A percentile compares a stretch with the other conserved stretches of the same genome.
Conservation (phyloP, 345 rosid genomes). For the Excoecaria cochinchinensis region DNA sequence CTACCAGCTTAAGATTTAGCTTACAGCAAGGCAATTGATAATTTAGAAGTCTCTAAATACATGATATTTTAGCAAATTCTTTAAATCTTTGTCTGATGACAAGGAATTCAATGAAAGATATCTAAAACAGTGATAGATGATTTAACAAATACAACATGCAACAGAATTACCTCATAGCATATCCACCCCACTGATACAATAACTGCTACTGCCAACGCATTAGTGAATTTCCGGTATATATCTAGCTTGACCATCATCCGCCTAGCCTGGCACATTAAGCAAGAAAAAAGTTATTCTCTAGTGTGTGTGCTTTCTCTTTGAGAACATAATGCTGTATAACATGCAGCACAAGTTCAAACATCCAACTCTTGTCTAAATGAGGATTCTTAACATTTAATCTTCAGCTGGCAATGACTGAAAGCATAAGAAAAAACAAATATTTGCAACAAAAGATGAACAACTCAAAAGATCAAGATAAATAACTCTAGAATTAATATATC, state of each 20-base stretch:
- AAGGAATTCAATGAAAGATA: neutral
- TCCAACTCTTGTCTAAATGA: too few species aligned
- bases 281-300: conserved; percentile 2
- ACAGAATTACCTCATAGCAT: conserved; percentile 79
- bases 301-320: neutral
- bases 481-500: too few species aligned
- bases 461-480: too few species aligned
- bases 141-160: neutral
- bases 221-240: conserved; percentile 92
- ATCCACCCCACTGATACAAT: conserved; percentile 93
- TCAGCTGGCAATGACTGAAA: too few species aligned
- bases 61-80: neutral
- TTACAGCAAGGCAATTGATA: neutral
- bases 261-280: conserved; percentile 53
- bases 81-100: conserved; percentile 1
- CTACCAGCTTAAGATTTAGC: neutral
- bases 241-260: conserved; percentile 81
- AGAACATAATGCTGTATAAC: neutral
- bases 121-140: neutral
- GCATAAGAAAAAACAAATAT: too few species aligned
- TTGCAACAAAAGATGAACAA: too few species aligned
- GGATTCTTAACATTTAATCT: too few species aligned
- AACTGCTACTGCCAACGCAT: conserved; percentile 89
- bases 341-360: neutral
- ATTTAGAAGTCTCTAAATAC: neutral